A percentile compares a stretch with the other conserved stretches of the same genome.
phyloP scores from a whole-genome alignment of 2,329 filamentous ascomycete genomes.

The Fusarium siculi region DNA sequence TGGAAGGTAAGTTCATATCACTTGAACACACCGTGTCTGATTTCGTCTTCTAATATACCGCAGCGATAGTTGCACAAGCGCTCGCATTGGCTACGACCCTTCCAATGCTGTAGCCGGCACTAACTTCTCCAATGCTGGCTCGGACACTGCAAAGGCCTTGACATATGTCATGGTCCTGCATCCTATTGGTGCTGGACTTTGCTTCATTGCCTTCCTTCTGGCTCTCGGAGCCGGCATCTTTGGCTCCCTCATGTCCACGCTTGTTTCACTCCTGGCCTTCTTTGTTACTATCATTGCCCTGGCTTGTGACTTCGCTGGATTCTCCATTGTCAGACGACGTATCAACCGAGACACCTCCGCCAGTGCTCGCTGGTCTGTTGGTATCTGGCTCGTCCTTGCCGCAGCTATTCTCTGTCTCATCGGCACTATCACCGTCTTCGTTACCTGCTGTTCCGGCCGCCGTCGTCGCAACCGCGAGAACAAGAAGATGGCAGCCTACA shows the following conservation, averaged over 20 bases:
- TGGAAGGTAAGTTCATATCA: conserved; percentile 34
- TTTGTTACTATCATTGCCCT: conserved; percentile 61
- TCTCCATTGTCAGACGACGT: conserved; percentile 63
- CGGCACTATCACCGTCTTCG: conserved; percentile 66
- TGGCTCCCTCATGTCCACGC: conserved; percentile 62
- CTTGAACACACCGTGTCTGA: neutral
- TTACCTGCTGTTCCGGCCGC: conserved; percentile 69
- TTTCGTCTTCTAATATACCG: conserved; percentile 11
- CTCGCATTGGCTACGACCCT: conserved; percentile 66
- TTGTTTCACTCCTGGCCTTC: conserved; percentile 63
- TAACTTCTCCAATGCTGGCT: conserved; percentile 55
- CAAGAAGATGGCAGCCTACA: conserved; percentile 45
- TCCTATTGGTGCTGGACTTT: conserved; percentile 66
- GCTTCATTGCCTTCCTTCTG: conserved; percentile 69
- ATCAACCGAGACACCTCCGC: conserved; percentile 59
- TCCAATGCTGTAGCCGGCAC: conserved; percentile 55
- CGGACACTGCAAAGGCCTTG: conserved; percentile 59
- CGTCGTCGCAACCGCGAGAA: conserved; percentile 45
- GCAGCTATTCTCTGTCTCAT: conserved; percentile 65
- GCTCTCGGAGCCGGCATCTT: conserved; percentile 62
- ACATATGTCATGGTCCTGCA: conserved; percentile 71
- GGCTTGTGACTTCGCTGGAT: conserved; percentile 67
- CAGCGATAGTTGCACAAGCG: conserved; percentile 60
- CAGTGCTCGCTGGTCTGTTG: conserved; percentile 62
- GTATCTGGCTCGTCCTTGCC: conserved; percentile 69